Evolutionary conservation across 2,329 filamentous ascomycete genomes (phyloP), one percentile per base, ranked within the genome.

Genomic region (Dactylellina parvicollis): DNA sequence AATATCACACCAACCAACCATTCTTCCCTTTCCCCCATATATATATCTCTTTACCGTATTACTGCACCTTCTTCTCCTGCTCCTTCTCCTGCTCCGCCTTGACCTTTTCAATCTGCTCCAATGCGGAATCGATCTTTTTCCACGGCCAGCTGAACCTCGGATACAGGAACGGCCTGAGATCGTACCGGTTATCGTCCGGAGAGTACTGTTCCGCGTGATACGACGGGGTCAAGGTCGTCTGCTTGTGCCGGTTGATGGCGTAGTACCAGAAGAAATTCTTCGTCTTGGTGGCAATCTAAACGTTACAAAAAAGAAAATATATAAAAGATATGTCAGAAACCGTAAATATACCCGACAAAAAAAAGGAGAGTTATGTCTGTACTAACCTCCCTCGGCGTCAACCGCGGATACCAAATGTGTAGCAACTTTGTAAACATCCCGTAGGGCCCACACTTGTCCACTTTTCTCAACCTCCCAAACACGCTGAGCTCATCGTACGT

Each of bases 161-260:
- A 77, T 83, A 83, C 64, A 83, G 76, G 65, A 83, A 83, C 1
- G 81, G 82, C 8, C 82, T 78, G 46, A 82, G 72, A 70, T 82
- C 81, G 42, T 78, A 78, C 12, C 76, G 69, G 71, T 83, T 81
- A 77, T 83, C 82, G 56, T 84, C 82, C 1, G 82, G 82, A 61
- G 80, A 81, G 75, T 89, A 88, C 18, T 79, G 76, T 47, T 79
- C 80, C 5, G 80, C 70, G 74, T 88, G 87, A 38, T 87, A 82
- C 2, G 83, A 83, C 0, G 87, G 87, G 1, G 87, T 88, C 54
- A 87, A 79, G 7, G 86, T 84, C 0, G 86, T 88, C 79, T 85
- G 84, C 80, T 90, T 90, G 79, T 90, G 88, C 8, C 88, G 81
- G 77, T 90, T 90, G 75, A 89, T 86, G 0, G 84, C 83, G 77